phyloP scores from a whole-genome alignment of 345 rosid genomes.

The Ceriops zippeliana region DNA sequence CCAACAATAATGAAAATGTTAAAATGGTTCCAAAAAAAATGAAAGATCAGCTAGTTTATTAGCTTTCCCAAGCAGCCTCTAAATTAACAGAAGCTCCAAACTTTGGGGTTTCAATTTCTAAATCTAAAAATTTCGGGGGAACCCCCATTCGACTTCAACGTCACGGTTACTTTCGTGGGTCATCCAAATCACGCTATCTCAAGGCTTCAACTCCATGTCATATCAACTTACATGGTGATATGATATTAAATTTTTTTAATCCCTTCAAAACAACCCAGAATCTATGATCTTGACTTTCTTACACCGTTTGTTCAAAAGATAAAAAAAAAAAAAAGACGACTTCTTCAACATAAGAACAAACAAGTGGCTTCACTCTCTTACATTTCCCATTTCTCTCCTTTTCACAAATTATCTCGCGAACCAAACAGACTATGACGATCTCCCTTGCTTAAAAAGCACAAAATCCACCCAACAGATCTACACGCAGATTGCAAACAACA shows the following conservation, averaged over 20 bases:
- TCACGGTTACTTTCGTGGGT: neutral
- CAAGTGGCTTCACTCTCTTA: neutral
- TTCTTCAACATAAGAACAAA: neutral
- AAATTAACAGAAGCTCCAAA: slow-evolving; percentile 4
- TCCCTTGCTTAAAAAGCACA: slow-evolving; percentile 12
- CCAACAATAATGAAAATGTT: neutral
- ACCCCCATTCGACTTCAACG: neutral
- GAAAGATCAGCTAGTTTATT: neutral
- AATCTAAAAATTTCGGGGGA: neutral
- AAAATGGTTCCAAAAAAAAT: slow-evolving; percentile 4
- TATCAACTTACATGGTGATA: no score
- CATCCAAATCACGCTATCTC: neutral
- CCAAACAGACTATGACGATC: slow-evolving; percentile 26
- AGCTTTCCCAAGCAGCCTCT: neutral
- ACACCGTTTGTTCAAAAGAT: neutral
- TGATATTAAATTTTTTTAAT: no score
- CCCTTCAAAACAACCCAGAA: no score
- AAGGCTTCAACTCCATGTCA: neutral
- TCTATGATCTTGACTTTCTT: neutral
- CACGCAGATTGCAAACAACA: neutral
- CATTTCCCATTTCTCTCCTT: slow-evolving; percentile 2
- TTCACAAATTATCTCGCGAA: slow-evolving; percentile 11
- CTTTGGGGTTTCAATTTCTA: neutral
- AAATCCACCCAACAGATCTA: slow-evolving; percentile 33
- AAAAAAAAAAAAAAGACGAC: neutral